phyloP scores from a whole-genome alignment of 768 basidiomycete genomes.

The Rhizopogon vesiculosus region DNA sequence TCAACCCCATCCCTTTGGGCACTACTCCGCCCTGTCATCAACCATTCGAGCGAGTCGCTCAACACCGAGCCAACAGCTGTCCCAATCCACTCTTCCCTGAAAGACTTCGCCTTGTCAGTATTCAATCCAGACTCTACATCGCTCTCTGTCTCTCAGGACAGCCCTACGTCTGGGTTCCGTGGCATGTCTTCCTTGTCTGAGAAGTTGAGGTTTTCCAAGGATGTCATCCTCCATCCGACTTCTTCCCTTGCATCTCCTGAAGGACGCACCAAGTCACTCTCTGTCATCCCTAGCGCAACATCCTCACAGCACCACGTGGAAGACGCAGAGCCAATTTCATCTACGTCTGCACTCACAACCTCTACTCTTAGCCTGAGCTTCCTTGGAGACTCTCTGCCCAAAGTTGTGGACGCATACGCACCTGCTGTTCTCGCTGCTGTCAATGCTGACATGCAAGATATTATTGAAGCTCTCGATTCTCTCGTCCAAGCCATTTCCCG shows the following conservation, averaged over 20 bases:
- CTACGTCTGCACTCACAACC: slow-evolving; percentile 9
- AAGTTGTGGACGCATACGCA: slow-evolving; percentile 42
- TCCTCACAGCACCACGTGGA: slow-evolving; percentile 1
- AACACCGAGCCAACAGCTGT: slow-evolving; percentile 23
- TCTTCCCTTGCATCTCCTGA: slow-evolving; percentile 18
- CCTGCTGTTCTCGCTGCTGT: slow-evolving; percentile 40
- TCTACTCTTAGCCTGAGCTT: slow-evolving; percentile 31
- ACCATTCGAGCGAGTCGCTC: slow-evolving; percentile 31
- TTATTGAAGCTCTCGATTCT: slow-evolving; percentile 56
- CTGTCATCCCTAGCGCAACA: slow-evolving; percentile 18
- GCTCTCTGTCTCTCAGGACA: slow-evolving; percentile 18
- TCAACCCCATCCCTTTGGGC: slow-evolving; percentile 33
- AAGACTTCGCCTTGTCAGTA: slow-evolving; percentile 49
- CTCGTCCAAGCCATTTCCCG: slow-evolving; percentile 45
- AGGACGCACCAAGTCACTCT: slow-evolving; percentile 24
- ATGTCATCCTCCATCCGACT: slow-evolving; percentile 32
- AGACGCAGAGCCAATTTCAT: slow-evolving; percentile 9
- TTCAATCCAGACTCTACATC: slow-evolving; percentile 42
- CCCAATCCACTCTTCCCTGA: slow-evolving; percentile 34
- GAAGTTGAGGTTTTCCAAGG: slow-evolving; percentile 24
- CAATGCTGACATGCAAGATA: slow-evolving; percentile 49
- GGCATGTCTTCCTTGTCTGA: slow-evolving; percentile 21
- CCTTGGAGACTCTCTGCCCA: slow-evolving; percentile 42
- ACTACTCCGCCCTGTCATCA: slow-evolving; percentile 34
- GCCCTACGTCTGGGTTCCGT: slow-evolving; percentile 18